Base-by-base conservation (phyloP, 495 filamentous ascomycete species). In the Hapsidospora chrysogenum region DNA sequence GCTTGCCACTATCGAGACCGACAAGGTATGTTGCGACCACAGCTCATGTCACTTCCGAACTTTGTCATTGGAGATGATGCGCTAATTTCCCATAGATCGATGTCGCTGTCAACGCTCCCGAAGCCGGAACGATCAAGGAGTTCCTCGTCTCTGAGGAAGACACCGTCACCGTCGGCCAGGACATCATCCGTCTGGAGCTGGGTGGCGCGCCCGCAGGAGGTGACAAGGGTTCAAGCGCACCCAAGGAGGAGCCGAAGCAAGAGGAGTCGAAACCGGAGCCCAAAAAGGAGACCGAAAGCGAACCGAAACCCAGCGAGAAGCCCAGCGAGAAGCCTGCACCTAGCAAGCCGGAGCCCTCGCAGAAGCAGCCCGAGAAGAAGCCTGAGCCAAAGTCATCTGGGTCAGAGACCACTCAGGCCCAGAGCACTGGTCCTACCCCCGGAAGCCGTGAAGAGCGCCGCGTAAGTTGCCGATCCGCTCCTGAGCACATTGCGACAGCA, bases 1-100 rank as follows among this genome's bases (percentile, higher is more conserved):
- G 54, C 89, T 99, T 51, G 92, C 89, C 19, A 93, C 92, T 22
- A 99, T 99, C 51, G 89, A 99, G 59, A 99, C 89, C n/a, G 92
- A 99, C 68, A 99, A 99, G 80, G 86, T 85, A 66, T 41, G 56
- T 40, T 15, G 20, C 33, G 17, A 27, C 21, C 13, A 20, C 10
- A 25, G 16, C 13, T 26, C 11, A 14, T 19, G 25, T 37, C 15
- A 3, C 10, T 27, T 5, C 8, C 17, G 3, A 23, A 16, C 10
- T 4, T 19, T 22, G 17, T 27, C 16, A 31, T 40, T 9, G 11
- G 9, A 41, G 21, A 30, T 44, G 21, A 36, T 28, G 8, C 26
- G n/a, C 11, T 23, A n/a, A 9, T 13, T 3, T 33, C 28, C 14
- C 34, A 1, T 46, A 92, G 85, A 93, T 95, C 52, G 87, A 95